Evolutionary conservation across 1,139 yeast species (phyloP).

Genomic region (Magnusiomyces suaveolens): DNA sequence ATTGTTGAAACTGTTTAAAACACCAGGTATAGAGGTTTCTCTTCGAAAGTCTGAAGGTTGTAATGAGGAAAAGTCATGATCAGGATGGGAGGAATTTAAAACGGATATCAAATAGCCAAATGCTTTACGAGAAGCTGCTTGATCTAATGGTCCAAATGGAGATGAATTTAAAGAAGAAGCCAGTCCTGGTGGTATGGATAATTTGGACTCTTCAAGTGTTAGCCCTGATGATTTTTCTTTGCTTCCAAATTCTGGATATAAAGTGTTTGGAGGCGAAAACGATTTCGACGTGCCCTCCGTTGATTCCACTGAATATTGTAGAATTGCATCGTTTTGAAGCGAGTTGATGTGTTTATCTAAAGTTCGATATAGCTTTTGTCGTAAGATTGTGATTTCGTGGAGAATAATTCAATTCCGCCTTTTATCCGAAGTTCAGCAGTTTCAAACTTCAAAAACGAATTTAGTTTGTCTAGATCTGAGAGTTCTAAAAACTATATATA

Average conservation of each 20-base stretch:
- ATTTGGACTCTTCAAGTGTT: slow-evolving; percentile 7
- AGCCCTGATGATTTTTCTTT: not conserved
- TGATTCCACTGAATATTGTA: slow-evolving; percentile 8
- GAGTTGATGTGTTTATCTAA: slow-evolving; percentile 57
- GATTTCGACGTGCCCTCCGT: slow-evolving; percentile 11
- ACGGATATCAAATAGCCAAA: slow-evolving; percentile 89
- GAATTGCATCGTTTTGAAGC: slow-evolving; percentile 21
- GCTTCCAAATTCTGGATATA: slow-evolving; percentile 1
- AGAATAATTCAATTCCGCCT: slow-evolving; percentile 91
- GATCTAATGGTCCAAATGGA: slow-evolving; percentile 90
- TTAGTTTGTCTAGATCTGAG: slow-evolving; percentile 79
- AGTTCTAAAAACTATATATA: slow-evolving; percentile 78
- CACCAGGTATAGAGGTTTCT: slow-evolving; percentile 42
- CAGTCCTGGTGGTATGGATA: slow-evolving; percentile 8
- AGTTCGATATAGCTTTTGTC: slow-evolving; percentile 83
- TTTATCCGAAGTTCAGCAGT: slow-evolving; percentile 77
- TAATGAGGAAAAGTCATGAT: slow-evolving; percentile 80
- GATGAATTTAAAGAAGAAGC: slow-evolving; percentile 35
- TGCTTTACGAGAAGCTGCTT: slow-evolving; percentile 72
- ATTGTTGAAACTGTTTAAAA: slow-evolving; percentile 69
- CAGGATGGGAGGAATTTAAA: slow-evolving; percentile 86
- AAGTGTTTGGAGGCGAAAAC: slow-evolving; percentile 14
- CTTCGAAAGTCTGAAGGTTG: slow-evolving; percentile 77
- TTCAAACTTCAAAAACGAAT: slow-evolving; percentile 78
- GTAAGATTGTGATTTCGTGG: slow-evolving; percentile 86